Evolutionary conservation across 768 basidiomycete genomes (phyloP), one percentile per base, ranked within the genome.

Genomic region (Lanmaoa pseudosensibilis): DNA sequence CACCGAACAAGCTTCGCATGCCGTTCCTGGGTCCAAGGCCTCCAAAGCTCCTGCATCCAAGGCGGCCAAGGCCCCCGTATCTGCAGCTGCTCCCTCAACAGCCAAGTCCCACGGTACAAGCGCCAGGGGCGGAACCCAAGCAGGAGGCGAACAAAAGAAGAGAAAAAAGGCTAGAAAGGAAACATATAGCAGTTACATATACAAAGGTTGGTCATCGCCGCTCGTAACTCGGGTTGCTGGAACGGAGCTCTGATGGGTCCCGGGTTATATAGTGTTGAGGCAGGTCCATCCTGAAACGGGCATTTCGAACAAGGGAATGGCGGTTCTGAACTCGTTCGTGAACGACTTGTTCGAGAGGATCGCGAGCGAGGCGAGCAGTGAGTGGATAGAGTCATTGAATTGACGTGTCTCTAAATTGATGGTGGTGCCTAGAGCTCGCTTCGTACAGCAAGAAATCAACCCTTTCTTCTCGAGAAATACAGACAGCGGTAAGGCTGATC

Each of bases 261-360:
- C 6, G 5, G 7, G 23, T 3, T 12, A 1, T 30, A 13, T 36
- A 60, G 86, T 86, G 63, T 75, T 87, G 67, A 86, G 80, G 75
- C 86, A 87, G 74, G 86, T 87, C 59, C 86, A 87, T 77, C 86
- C 86, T 50, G 86, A 86, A 68, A 86, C 84, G 57, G 85, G 85
- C 74, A 85, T 87, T 75, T 86, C 85, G 58, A 86, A 83, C 79
- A 85, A 84, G 72, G 80, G 78, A 25, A 82, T 83, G 80, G 74
- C 77, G 50, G 75, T 84, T 62, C 72, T 82, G 53, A 81, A 84
- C 77, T 84, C 83, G 51, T 84, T 84, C 62, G 83, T 84, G 55
- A 84, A 83, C 60, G 83, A 83, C 64, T 76, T 84, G 70, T 84
- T 84, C 58, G 83, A 84, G 73, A 75, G 81, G 60, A 80, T 84